Percentiles rank a stretch among this genome's conserved stretches.
Conservation (phyloP, 768 basidiomycete genomes). For the Multifurca ochricompacta region DNA sequence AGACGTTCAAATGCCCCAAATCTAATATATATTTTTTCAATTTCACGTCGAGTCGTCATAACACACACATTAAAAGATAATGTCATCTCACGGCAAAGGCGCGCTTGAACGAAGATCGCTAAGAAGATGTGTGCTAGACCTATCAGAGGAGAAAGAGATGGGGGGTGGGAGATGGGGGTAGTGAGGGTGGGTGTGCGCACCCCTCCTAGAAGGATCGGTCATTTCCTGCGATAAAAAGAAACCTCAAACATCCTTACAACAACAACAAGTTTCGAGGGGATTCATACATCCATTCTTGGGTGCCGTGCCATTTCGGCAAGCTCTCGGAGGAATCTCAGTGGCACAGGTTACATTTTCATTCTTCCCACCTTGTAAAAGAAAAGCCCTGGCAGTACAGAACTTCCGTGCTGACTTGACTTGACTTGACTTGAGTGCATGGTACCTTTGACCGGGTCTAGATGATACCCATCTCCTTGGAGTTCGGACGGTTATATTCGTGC, state of each 20-base stretch:
- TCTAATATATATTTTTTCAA: not conserved
- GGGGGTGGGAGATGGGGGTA: too few relatives aligned
- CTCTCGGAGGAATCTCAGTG: constrained; percentile 1
- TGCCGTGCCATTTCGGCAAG: not conserved
- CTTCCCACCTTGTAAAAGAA: not conserved
- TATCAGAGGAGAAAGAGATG: too few relatives aligned
- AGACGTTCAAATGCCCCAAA: not conserved
- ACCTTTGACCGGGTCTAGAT: not conserved
- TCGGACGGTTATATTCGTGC: constrained; percentile 14
- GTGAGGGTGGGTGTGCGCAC: too few relatives aligned
- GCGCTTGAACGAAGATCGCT: not conserved
- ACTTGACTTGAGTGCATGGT: not conserved
- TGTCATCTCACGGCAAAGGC: not conserved
- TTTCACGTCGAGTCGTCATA: too few relatives aligned
- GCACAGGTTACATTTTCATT: too few relatives aligned
- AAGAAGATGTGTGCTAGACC: too few relatives aligned
- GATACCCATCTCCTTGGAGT: constrained; percentile 11
- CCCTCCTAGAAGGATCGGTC: not conserved
- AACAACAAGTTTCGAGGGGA: not conserved
- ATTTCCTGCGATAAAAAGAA: constrained; percentile 3
- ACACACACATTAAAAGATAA: too few relatives aligned
- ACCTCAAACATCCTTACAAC: not conserved
- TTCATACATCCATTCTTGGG: not conserved
- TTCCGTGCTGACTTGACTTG: constrained; percentile 3
- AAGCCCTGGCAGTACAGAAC: not conserved